Percentiles rank a stretch among this genome's conserved stretches.
Evolutionary conservation across 257 asterid genomes (phyloP).

Genomic region (Lycium ferocissimum): DNA sequence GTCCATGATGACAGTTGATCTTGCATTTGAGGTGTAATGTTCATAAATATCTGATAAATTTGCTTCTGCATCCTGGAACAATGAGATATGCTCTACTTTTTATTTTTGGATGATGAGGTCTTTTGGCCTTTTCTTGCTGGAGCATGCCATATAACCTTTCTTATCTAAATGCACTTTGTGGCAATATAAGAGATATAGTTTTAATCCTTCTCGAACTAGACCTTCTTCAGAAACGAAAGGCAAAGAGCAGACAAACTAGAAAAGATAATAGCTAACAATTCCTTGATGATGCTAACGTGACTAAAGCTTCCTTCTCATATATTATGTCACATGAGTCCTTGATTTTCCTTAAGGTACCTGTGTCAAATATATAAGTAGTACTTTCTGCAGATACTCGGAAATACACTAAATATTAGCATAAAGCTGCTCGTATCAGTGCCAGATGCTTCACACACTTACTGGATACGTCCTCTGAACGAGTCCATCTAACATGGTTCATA

Average conservation of each 20-base stretch:
- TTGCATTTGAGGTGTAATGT: not conserved
- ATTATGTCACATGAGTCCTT: not conserved
- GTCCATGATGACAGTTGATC: not conserved
- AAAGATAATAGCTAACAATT: not conserved
- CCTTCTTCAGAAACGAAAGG: not conserved
- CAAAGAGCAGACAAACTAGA: not conserved
- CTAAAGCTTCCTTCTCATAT: not conserved
- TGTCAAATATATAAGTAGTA: not conserved
- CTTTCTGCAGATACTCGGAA: not conserved
- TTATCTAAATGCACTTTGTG: not conserved
- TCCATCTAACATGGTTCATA: constrained; percentile 14
- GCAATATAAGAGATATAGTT: not conserved
- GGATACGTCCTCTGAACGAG: not conserved
- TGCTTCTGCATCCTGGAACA: not conserved
- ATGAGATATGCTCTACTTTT: not conserved
- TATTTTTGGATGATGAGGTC: not conserved
- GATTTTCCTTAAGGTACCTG: not conserved
- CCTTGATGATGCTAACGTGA: not conserved
- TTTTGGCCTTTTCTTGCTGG: not conserved
- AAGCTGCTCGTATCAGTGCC: not conserved
- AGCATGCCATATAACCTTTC: not conserved
- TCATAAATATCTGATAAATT: not conserved
- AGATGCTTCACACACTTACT: not conserved
- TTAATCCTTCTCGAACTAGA: not conserved
- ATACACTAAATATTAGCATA: not conserved